Base-by-base conservation (phyloP, 1,284 basidiomycete genomes). In the Tausonia pullulans region DNA sequence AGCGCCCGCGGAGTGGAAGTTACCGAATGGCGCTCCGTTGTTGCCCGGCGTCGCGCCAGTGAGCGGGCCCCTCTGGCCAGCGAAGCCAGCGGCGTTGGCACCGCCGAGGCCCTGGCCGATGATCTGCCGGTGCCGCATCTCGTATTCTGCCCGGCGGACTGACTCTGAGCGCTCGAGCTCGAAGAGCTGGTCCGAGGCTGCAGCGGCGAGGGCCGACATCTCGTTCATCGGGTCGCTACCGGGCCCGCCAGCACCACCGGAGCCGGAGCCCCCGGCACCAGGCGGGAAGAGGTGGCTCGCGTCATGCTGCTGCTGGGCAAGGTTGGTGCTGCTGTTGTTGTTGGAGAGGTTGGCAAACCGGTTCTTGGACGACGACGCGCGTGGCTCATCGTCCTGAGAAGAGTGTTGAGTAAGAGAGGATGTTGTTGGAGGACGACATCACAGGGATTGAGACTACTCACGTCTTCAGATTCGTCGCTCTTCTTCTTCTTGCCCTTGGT, bases 151-250 rank as follows among this genome's bases (percentile, higher is more conserved):
- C 50, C 90, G 81, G 40, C 91, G 82, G 55, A 86, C 75, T 1
- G 89, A 87, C 74, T 94, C 90, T 69, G 86, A 81, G 50, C 85
- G 84, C 75, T 94, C 91, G n/a, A 94, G 82, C 69, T 85, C 84
- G 71, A 87, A 86, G 0, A 94, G 81, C 74, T 93, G 88, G 65
- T 90, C 88, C 75, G 91, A 87, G 2, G 90, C 90, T 50, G 90
- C 82, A 27, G 82, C 84, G 9, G 88, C 90, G 41, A 93, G 78
- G 0, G 89, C 83, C 0, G 87, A 76, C 66, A 78, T 78, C 67
- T 78, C 76, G 69, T 75, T 75, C 71, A 77, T 75, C 14, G 74
- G 81, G n/a, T 84, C 81, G 9, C 81, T 76, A 67, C 66, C 66
- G 41, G 43, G 39, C 41, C 58, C 61, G 13, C 61, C 61, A 5